Conservation (phyloP, 306 rosid species). For the Sphenostylis stenocarpa region DNA sequence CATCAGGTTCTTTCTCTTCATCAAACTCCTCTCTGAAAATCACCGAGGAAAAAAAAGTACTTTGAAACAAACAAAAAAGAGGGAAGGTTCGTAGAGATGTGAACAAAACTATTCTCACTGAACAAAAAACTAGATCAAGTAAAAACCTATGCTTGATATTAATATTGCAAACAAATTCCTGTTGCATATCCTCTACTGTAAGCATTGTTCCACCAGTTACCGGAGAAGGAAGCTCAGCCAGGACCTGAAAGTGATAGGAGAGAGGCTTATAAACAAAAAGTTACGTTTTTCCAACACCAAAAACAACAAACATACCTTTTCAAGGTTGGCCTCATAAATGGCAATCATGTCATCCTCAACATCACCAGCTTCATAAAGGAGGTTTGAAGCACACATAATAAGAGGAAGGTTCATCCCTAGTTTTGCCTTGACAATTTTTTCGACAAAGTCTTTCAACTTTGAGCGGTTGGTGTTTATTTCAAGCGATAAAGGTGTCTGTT, state of each 20-base stretch:
- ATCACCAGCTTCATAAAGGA: constrained; percentile 95
- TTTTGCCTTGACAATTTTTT: constrained; percentile 81
- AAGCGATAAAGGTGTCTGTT: constrained; percentile 80
- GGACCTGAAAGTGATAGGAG: constrained; percentile 52
- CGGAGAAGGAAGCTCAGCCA: constrained; percentile 85
- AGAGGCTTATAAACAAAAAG: constrained; percentile 14
- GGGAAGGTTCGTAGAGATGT: neutral
- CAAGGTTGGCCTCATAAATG: constrained; percentile 80
- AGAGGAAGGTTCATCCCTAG: constrained; percentile 91
- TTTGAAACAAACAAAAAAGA: neutral
- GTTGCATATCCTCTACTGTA: constrained; percentile 82
- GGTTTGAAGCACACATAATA: constrained; percentile 72
- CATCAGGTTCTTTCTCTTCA: constrained; percentile 98
- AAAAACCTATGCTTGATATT: constrained; percentile 88
- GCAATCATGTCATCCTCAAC: constrained; percentile 78
- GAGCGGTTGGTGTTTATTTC: constrained; percentile 81
- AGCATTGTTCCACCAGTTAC: constrained; percentile 76
- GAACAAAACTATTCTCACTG: neutral
- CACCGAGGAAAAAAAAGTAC: neutral
- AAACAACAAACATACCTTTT: constrained; percentile 60
- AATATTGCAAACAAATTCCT: constrained; percentile 81
- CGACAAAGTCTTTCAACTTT: constrained; percentile 83
- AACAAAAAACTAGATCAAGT: neutral
- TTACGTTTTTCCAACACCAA: neutral
- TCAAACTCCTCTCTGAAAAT: constrained; percentile 85